phyloP scores from a whole-genome alignment of 495 filamentous ascomycete species.

The Hypoxylon perforatum region DNA sequence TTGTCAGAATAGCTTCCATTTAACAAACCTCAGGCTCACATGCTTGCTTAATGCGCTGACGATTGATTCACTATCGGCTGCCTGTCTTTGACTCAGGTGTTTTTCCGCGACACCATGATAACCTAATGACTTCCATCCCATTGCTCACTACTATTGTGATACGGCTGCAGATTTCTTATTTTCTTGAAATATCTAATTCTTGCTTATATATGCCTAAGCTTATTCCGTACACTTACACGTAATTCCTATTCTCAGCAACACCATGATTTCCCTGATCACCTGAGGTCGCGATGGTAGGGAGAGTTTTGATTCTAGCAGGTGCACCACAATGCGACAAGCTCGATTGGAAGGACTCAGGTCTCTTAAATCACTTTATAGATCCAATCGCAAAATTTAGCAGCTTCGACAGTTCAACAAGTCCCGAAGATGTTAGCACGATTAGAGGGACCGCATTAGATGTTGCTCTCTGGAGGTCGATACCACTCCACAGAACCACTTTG shows the following conservation, averaged over 20 bases:
- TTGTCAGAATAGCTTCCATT: background rate
- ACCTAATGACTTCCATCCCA: background rate
- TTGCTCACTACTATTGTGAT: background rate
- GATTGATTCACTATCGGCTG: too few species aligned
- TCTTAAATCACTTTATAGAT: slow-evolving; percentile 59
- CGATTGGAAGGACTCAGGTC: slow-evolving; percentile 63
- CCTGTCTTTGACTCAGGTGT: too few species aligned
- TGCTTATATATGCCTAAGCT: slow-evolving; percentile 14
- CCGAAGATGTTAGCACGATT: slow-evolving; percentile 17
- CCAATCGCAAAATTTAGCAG: slow-evolving; percentile 61
- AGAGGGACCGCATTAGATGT: slow-evolving; percentile 40
- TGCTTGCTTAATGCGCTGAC: too few species aligned
- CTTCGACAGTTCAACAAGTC: slow-evolving; percentile 9
- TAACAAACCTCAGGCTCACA: background rate
- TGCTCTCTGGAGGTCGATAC: slow-evolving; percentile 61
- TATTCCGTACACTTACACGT: background rate
- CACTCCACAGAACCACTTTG: slow-evolving; percentile 50
- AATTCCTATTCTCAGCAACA: background rate
- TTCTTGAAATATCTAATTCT: background rate
- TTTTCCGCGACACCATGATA: background rate
- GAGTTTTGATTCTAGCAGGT: slow-evolving; percentile 69
- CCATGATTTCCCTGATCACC: slow-evolving; percentile 16
- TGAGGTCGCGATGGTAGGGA: slow-evolving; percentile 57
- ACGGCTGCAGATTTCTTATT: background rate
- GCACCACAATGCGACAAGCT: slow-evolving; percentile 67